Evolutionary conservation across 2,329 filamentous ascomycete species (phyloP).

Genomic region (Diplodia sapinea): DNA sequence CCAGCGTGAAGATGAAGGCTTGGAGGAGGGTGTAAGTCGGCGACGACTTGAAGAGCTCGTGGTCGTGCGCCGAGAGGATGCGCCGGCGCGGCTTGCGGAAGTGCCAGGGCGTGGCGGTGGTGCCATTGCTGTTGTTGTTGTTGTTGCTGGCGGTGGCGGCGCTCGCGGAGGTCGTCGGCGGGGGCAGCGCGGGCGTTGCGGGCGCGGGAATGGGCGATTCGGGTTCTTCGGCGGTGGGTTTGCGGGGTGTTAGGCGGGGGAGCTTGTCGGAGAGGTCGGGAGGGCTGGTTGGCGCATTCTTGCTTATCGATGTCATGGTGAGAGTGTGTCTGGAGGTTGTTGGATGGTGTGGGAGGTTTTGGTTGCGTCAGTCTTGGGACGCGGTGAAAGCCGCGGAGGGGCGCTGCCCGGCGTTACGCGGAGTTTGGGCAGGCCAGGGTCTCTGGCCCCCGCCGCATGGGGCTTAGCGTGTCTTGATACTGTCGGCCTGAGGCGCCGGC

Average conservation of each 20-base stretch:
- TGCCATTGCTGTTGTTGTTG: slow-evolving; percentile 37
- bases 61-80: slow-evolving; percentile 81
- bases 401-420: slow-evolving; percentile 4
- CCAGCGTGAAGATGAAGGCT: slow-evolving; percentile 84
- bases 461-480: not conserved
- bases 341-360: not conserved
- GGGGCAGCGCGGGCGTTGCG: slow-evolving; percentile 73
- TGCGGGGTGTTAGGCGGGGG: slow-evolving; percentile 46
- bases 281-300: slow-evolving; percentile 11
- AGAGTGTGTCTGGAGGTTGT: not conserved
- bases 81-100: slow-evolving; percentile 75
- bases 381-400: not conserved
- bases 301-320: slow-evolving; percentile 18
- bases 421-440: not conserved
- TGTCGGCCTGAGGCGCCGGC: not conserved
- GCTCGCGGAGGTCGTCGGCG: slow-evolving; percentile 54
- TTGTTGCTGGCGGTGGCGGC: slow-evolving; percentile 58
- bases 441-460: not conserved
- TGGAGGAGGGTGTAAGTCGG: slow-evolving; percentile 76
- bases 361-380: not conserved
- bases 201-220: slow-evolving; percentile 64
- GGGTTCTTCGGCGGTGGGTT: slow-evolving; percentile 36
- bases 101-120: slow-evolving; percentile 45
- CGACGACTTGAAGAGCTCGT: slow-evolving; percentile 79
- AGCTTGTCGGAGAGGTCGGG: slow-evolving; percentile 41